phyloP scores from a whole-genome alignment of 257 asterid genomes.

The Ligustrum vulgare region DNA sequence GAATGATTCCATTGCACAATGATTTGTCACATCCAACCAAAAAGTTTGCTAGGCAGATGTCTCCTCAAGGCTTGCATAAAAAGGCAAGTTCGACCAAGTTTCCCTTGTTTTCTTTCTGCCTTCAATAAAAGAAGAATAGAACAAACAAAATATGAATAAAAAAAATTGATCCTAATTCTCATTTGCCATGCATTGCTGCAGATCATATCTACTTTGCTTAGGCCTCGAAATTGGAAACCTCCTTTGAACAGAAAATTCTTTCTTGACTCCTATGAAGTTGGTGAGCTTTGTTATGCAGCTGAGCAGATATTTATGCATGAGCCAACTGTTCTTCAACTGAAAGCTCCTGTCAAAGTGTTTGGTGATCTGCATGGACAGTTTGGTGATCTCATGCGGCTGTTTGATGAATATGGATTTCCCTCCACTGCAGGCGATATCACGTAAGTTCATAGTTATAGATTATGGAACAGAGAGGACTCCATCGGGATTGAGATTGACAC shows the following conservation, averaged over 20 bases:
- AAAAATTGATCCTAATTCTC: conserved; percentile 15
- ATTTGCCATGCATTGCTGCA: conserved; percentile 32
- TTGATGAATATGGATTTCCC: conserved; percentile 99
- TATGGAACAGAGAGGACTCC: conserved; percentile 2
- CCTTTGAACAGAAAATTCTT: conserved; percentile 90
- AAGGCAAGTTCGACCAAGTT: conserved; percentile 54
- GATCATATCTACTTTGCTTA: conserved; percentile 88
- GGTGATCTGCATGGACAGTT: conserved; percentile 99
- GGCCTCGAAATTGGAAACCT: conserved; percentile 96
- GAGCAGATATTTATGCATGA: conserved; percentile 99
- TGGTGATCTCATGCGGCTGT: conserved; percentile 96
- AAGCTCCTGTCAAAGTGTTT: conserved; percentile 95
- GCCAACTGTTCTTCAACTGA: conserved; percentile 94
- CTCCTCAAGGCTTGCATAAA: conserved; percentile 98
- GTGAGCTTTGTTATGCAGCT: conserved; percentile 98
- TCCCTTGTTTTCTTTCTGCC: conserved; percentile 1
- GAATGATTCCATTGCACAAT: conserved; percentile 74
- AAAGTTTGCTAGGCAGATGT: conserved; percentile 74
- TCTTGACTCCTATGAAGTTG: conserved; percentile 94
- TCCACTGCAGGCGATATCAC: conserved; percentile 98
- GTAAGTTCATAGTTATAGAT: conserved; percentile 49
- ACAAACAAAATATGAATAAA: neutral
- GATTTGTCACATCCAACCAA: conserved; percentile 83
- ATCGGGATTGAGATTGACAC: neutral
- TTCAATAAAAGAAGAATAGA: neutral